Base-by-base conservation (phyloP, 495 filamentous ascomycete species). In the Filosporella fistucella region DNA sequence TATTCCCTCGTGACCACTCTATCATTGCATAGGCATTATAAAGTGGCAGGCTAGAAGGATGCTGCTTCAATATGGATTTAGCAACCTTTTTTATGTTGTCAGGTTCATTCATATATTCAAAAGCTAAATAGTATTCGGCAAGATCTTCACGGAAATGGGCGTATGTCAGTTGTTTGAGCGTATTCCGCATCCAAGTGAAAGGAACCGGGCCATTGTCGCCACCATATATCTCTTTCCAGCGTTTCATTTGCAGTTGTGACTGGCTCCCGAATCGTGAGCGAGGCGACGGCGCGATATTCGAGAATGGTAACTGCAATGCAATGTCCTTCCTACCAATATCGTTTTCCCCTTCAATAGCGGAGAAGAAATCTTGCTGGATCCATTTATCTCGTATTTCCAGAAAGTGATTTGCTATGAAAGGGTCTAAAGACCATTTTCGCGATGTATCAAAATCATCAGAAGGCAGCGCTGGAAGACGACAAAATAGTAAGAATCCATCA, bases 11-110 rank as follows among this genome's bases (percentile, higher is more conserved):
- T 23, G 72, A 70, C 55, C 70, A 77, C 61, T 95, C 85, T 30
- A 89, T 76, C 20, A 89, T 66, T 3, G 84, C 85, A 52, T 89
- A 91, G 0, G 80, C 80, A 55, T 89, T 86, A 63, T 91, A 96
- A 4, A 96, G 66, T 24, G 72, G 66, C 8, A 88, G 61, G 57
- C 76, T 86, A 0, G 81, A 73, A 1, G 79, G 69, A 49, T 80
- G 74, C 42, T 71, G 71, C 57, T 88, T 91, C 10, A 96, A 60
- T 0, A 94, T 63, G 1, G 57, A 65, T 54, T 90, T 96, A 9
- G 86, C 86, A 11, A 74, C 74, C 55, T 88, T 91, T 49, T 75
- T 84, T 33, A 78, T 80, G n/a, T 69, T 63, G 17, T 62, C 51
- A 20, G 70, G 66, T 42, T 79, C 71, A 47, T 80, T 81, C 0